Evolutionary conservation across 495 filamentous ascomycete genomes (phyloP), one percentile per base, ranked within the genome.

Genomic region (Aspergillus egyptiacus): DNA sequence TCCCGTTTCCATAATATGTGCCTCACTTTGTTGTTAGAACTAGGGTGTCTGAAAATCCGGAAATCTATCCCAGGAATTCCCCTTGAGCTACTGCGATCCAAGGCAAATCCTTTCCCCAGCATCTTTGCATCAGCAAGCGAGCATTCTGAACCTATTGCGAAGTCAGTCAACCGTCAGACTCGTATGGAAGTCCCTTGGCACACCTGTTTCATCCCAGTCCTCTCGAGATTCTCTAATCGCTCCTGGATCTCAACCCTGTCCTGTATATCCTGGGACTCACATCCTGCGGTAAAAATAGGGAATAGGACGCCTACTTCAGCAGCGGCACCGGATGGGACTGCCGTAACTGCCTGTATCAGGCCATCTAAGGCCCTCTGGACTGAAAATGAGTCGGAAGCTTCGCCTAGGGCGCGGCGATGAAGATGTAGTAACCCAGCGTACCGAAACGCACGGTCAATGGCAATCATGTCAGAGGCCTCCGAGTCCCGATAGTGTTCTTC

Each of bases 241-340:
- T 81, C 76, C 56, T 87, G 69, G 14, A 91, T 81, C 50, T 80
- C 75, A 17, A 66, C 58, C 30, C 83, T 69, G 45, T 85, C 78
- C 9, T 61, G 60, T 22, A 65, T 49, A 36, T 82, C 75, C 36
- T 68, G 61, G 2, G 82, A 79, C 58, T 93, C 87, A 58, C 86
- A 91, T 1, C 89, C 89, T 5, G 87, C 89, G 7, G 85, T 86
- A 64, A 94, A 93, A 64, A 94, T 77, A 1, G 89, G 89, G 45
- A 94, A 91, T 37, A 95, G 59, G 5, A 89, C 70, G 58, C 85
- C 88, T 3, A 81, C 81, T 64, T 91, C 89, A 0, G 84, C 85
- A 18, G 83, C 82, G 13, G 82, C 81, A 14, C 84, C 82, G 11
- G 71, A 67, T 19, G 79, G 68, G 39, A 94, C 81, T 23, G 78